These are phyloP conservation scores for Cordyceps javanica DNA, from an alignment of 2,329 filamentous ascomycete genomes.

Conservation along the genomic window DNA sequence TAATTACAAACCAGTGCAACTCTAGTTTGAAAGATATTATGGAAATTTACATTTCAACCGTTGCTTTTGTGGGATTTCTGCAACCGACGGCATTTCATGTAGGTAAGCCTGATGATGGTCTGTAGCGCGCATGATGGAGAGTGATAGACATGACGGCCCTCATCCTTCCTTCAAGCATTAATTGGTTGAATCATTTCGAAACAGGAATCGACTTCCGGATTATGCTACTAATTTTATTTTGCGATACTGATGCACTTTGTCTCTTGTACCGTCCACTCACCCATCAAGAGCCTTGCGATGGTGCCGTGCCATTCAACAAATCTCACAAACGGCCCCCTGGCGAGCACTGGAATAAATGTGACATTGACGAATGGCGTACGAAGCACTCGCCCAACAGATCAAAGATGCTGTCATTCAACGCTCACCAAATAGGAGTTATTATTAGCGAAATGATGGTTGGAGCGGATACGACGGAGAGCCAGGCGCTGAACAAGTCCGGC, in stretches of 20 bases:
- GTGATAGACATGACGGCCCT: too few relatives aligned
- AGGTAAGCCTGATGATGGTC: too few relatives aligned
- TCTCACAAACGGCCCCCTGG: not conserved
- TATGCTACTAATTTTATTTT: too few relatives aligned
- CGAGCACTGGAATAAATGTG: not conserved
- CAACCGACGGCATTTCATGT: too few relatives aligned
- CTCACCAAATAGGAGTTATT: not conserved
- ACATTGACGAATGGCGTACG: not conserved
- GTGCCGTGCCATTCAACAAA: not conserved
- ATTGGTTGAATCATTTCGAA: too few relatives aligned
- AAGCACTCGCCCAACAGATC: not conserved
- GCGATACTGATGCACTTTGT: not conserved
- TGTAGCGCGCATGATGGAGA: too few relatives aligned
- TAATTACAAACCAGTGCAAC: too few relatives aligned
- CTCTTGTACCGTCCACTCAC: not conserved
- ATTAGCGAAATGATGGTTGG: not conserved
- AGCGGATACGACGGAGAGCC: not conserved
- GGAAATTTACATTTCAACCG: too few relatives aligned
- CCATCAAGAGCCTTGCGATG: not conserved
- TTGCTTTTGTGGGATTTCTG: too few relatives aligned
- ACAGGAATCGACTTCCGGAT: too few relatives aligned
- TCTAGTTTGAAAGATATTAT: too few relatives aligned
- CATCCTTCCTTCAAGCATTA: too few relatives aligned
- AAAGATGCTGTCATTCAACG: not conserved
- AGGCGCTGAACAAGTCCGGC: conserved; percentile 1